Evolutionary conservation across 768 basidiomycete genomes (phyloP).

Genomic region (Chiua virens): DNA sequence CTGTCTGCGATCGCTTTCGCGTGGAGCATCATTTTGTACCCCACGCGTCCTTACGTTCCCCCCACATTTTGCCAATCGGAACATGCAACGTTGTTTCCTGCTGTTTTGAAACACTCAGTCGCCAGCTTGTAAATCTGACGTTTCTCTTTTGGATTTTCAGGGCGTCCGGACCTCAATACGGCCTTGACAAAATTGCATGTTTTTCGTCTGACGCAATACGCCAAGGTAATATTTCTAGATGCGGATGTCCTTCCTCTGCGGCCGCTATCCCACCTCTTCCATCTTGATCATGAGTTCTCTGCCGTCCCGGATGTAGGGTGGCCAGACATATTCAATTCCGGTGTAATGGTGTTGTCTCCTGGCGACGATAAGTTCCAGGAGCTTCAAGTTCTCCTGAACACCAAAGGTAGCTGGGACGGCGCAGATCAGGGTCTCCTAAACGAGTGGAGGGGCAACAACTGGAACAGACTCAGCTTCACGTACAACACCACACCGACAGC

Average conservation of each 20-base stretch:
- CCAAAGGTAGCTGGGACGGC: slow-evolving; percentile 92
- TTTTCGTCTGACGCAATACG: slow-evolving; percentile 86
- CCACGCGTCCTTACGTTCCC: slow-evolving; percentile 10
- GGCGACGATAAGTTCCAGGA: slow-evolving; percentile 80
- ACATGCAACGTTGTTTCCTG: slow-evolving; percentile 19
- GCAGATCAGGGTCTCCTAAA: slow-evolving; percentile 98
- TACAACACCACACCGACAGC: slow-evolving; percentile 99
- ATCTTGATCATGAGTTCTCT: slow-evolving; percentile 77
- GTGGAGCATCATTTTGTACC: slow-evolving; percentile 8
- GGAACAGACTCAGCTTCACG: slow-evolving; percentile 94
- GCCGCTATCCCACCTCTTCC: slow-evolving; percentile 92
- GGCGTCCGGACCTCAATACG: slow-evolving; percentile 89
- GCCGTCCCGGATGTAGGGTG: slow-evolving; percentile 97
- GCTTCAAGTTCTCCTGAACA: slow-evolving; percentile 65
- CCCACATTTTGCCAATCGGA: slow-evolving; percentile 6
- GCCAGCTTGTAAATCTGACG: slow-evolving; percentile 10
- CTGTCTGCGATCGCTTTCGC: not conserved
- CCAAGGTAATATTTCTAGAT: slow-evolving; percentile 88
- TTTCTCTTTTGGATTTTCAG: slow-evolving; percentile 41
- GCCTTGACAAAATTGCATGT: slow-evolving; percentile 96
- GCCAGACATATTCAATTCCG: slow-evolving; percentile 99
- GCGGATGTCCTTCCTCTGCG: slow-evolving; percentile 88
- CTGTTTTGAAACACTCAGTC: slow-evolving; percentile 11
- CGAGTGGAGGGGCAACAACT: slow-evolving; percentile 85
- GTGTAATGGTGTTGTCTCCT: slow-evolving; percentile 85